phyloP scores from a whole-genome alignment of 2,329 filamentous ascomycete genomes.

The Aspergillus novofumigatus region DNA sequence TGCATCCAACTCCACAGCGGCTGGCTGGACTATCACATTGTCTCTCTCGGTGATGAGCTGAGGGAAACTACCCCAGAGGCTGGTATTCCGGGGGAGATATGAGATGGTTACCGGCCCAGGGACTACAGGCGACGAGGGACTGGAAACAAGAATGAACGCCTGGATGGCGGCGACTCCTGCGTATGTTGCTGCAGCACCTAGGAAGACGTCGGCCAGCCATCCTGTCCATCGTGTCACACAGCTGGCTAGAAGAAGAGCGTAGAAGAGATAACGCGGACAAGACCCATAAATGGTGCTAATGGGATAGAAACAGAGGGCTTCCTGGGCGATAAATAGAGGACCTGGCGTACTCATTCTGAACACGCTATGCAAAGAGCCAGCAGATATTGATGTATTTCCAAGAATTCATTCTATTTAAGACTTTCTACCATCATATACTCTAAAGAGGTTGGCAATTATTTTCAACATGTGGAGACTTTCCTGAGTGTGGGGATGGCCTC shows the following conservation, averaged over 20 bases:
- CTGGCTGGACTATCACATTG: slow-evolving; percentile 22
- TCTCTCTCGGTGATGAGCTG: slow-evolving; percentile 17
- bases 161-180: slow-evolving; percentile 30
- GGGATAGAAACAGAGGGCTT: slow-evolving; percentile 28
- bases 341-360: slow-evolving; percentile 8
- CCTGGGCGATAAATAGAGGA: slow-evolving; percentile 26
- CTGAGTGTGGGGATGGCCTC: neutral
- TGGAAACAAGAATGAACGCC: slow-evolving; percentile 28
- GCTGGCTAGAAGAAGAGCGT: slow-evolving; percentile 24
- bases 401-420: neutral
- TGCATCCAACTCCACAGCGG: slow-evolving; percentile 27
- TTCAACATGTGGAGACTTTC: neutral
- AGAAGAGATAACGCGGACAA: slow-evolving; percentile 33
- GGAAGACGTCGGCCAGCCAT: slow-evolving; percentile 29
- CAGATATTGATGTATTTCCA: neutral
- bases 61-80: slow-evolving; percentile 14
- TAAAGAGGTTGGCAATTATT: neutral
- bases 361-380: neutral
- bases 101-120: slow-evolving; percentile 22
- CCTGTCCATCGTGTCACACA: slow-evolving; percentile 28
- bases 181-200: slow-evolving; percentile 31
- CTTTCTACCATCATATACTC: neutral
- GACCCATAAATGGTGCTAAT: slow-evolving; percentile 32
- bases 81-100: slow-evolving; percentile 13
- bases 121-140: slow-evolving; percentile 2